phyloP scores from a whole-genome alignment of 2,329 filamentous ascomycete genomes.

The Fusarium sp. region DNA sequence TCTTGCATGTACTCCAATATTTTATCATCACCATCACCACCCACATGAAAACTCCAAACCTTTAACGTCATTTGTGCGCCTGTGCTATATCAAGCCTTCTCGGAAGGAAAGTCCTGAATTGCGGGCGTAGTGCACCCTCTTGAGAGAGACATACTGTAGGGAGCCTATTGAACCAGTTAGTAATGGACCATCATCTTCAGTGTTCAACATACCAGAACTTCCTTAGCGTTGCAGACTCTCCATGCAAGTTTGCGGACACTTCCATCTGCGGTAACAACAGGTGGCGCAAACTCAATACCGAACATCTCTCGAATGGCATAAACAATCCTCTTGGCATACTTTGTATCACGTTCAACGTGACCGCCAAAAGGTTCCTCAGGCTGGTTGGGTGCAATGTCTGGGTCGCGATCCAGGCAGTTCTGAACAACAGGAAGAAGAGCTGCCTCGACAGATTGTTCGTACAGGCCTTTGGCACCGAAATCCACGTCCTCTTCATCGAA shows the following conservation, averaged over 20 bases:
- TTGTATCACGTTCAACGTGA: constrained; percentile 85
- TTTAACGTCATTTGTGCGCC: not conserved
- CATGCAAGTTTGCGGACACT: constrained; percentile 91
- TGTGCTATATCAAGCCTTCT: constrained; percentile 35
- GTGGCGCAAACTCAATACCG: constrained; percentile 92
- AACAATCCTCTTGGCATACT: constrained; percentile 89
- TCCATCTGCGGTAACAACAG: constrained; percentile 92
- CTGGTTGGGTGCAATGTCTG: constrained; percentile 86
- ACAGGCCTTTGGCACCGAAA: constrained; percentile 67
- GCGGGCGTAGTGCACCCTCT: constrained; percentile 72
- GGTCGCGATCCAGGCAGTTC: constrained; percentile 93
- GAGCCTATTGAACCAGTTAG: constrained; percentile 63
- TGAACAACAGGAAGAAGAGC: constrained; percentile 84
- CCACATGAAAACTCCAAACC: not conserved
- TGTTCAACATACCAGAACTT: constrained; percentile 78
- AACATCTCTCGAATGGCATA: constrained; percentile 98
- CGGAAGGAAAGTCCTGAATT: constrained; percentile 54
- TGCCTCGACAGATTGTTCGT: constrained; percentile 78
- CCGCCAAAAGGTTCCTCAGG: constrained; percentile 86
- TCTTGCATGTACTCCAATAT: constrained; percentile 22
- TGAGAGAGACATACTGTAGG: constrained; percentile 77
- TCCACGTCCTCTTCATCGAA: constrained; percentile 82
- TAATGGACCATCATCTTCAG: not conserved
- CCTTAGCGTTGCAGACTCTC: constrained; percentile 95
- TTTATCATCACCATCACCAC: constrained; percentile 1